A percentile compares a stretch with the other conserved stretches of the same genome.
Evolutionary conservation across 306 rosid species (phyloP).

Genomic region (Quercus gilva): DNA sequence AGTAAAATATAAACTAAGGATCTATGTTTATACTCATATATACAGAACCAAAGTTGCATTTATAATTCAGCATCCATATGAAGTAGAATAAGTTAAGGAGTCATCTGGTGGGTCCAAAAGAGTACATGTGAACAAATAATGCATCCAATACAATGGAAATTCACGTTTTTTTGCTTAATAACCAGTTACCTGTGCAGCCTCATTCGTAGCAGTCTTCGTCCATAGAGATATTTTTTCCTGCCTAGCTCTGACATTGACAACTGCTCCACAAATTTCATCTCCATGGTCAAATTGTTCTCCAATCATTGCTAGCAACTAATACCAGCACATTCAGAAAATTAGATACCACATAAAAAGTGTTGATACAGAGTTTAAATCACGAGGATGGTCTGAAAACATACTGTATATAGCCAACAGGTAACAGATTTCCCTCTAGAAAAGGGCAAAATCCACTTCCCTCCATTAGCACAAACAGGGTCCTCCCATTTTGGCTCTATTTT

Average conservation of each 20-base stretch:
- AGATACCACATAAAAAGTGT: neutral
- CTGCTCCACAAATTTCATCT: conserved; percentile 97
- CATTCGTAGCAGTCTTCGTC: conserved; percentile 88
- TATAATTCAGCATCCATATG: neutral
- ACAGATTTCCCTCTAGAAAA: conserved; percentile 58
- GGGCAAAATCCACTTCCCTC: conserved; percentile 78
- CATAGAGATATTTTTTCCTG: conserved; percentile 70
- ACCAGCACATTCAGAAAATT: conserved; percentile 19
- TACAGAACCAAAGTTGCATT: neutral
- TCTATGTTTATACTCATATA: neutral
- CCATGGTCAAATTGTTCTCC: conserved; percentile 98
- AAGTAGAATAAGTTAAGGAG: neutral
- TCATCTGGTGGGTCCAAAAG: neutral
- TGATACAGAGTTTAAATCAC: neutral
- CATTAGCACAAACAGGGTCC: conserved; percentile 86
- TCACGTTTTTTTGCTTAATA: neutral
- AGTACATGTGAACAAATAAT: neutral
- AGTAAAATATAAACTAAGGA: neutral
- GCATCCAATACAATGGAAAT: neutral
- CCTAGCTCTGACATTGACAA: conserved; percentile 67
- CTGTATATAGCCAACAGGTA: conserved; percentile 86
- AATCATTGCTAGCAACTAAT: conserved; percentile 88
- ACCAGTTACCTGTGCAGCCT: conserved; percentile 80
- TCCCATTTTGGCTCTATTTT: conserved; percentile 94
- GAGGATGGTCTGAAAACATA: conserved; percentile 26